Percentiles rank a stretch among this genome's conserved stretches.
Conservation (phyloP, 768 basidiomycete species). For the Coprinopsis sp. region DNA sequence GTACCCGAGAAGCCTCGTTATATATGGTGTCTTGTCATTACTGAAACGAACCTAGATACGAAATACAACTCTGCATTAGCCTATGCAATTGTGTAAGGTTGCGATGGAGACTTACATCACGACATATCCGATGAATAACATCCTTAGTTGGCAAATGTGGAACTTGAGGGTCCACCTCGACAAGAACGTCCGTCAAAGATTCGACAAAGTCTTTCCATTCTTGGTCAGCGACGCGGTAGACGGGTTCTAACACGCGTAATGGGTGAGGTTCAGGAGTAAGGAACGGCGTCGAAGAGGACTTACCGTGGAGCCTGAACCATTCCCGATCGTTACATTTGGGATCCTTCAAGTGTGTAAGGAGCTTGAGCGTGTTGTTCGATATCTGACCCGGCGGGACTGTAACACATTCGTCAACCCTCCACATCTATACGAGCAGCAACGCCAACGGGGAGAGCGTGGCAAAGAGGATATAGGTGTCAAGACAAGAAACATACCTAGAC, state of each 20-base stretch:
- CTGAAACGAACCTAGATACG: constrained; percentile 92
- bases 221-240: constrained; percentile 77
- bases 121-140: constrained; percentile 86
- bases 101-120: constrained; percentile 80
- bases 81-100: no score
- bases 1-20: constrained; percentile 74
- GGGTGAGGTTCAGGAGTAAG: no score
- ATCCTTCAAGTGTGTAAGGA: constrained; percentile 63
- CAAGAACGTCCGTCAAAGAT: constrained; percentile 58
- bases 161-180: constrained; percentile 77
- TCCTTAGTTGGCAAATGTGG: constrained; percentile 90
- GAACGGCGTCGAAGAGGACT: neutral
- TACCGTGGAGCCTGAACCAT: constrained; percentile 85
- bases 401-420: neutral
- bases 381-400: constrained; percentile 81
- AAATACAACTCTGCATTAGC: no score
- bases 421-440: neutral
- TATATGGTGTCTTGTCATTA: constrained; percentile 96
- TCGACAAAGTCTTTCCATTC: constrained; percentile 89
- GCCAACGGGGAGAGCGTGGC: no score
- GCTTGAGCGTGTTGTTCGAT: constrained; percentile 81
- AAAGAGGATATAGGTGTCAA: constrained; percentile 42
- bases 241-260: constrained; percentile 47
- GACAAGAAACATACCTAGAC: constrained; percentile 51
- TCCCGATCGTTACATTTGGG: constrained; percentile 80